Percentiles rank a stretch among this genome's conserved stretches.
Evolutionary conservation across 78 protist species (phyloP).

Genomic region (Chrysochromulina parva): DNA sequence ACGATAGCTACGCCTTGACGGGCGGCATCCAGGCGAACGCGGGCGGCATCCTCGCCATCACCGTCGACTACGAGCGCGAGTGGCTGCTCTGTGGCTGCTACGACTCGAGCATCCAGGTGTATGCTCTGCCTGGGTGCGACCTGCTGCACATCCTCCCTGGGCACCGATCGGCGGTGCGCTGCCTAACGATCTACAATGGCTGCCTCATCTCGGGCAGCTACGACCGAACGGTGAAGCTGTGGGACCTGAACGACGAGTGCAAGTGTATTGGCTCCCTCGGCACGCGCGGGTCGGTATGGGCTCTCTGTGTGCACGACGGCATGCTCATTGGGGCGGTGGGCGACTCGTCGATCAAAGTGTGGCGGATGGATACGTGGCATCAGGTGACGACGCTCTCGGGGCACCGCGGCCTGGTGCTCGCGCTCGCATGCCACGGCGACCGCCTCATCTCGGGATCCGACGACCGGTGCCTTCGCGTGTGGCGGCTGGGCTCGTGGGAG

Average conservation of each 20-base stretch:
- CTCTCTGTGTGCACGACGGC: background rate
- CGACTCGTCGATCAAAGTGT: background rate
- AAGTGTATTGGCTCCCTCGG: background rate
- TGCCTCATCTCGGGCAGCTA: background rate
- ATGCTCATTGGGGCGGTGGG: background rate
- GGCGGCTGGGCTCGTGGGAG: background rate
- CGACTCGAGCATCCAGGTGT: background rate
- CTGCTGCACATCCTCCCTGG: background rate
- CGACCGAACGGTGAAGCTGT: background rate
- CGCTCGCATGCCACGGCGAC: background rate
- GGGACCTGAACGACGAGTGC: background rate
- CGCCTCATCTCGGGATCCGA: background rate
- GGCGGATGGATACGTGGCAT: background rate
- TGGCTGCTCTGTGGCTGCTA: background rate
- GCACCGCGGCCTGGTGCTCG: constrained; percentile 17
- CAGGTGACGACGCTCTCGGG: background rate
- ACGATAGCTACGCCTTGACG: too few species aligned
- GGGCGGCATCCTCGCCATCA: too few species aligned
- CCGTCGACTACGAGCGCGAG: too few species aligned
- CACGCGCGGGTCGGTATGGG: background rate
- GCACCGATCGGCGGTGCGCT: background rate
- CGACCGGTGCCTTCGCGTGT: background rate
- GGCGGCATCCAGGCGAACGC: too few species aligned
- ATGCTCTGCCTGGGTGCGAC: background rate
- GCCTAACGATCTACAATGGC: background rate